A percentile compares a stretch with the other conserved stretches of the same genome.
phyloP scores from a whole-genome alignment of 108 stramenopile species.

The Fistulifera solaris region DNA sequence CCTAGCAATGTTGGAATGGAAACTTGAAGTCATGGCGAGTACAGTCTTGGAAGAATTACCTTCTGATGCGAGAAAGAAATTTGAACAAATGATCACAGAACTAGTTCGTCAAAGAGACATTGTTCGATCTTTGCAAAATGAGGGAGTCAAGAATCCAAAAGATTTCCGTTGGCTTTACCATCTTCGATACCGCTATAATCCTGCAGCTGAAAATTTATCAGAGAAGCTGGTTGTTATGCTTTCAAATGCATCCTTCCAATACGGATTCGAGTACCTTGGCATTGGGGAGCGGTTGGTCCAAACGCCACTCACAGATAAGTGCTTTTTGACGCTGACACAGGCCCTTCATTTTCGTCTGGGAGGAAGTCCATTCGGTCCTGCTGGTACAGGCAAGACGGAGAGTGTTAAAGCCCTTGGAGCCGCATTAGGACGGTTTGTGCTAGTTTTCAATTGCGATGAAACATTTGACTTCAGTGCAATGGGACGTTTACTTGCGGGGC shows the following conservation, averaged over 20 bases:
- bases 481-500: slow-evolving; percentile 95
- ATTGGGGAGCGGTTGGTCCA: slow-evolving; percentile 97
- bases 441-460: slow-evolving; percentile 98
- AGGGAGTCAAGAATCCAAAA: slow-evolving; percentile 44
- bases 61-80: slow-evolving; percentile 86
- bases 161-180: slow-evolving; percentile 93
- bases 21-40: slow-evolving; percentile 87
- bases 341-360: slow-evolving; percentile 96
- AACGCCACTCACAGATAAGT: slow-evolving; percentile 96
- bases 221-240: slow-evolving; percentile 79
- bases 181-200: slow-evolving; percentile 83
- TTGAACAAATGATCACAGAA: slow-evolving; percentile 97
- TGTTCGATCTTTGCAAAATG: slow-evolving; percentile 71
- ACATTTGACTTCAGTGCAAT: slow-evolving; percentile 96
- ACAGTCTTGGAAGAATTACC: slow-evolving; percentile 83
- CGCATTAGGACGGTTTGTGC: slow-evolving; percentile 91
- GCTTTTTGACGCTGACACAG: slow-evolving; percentile 95
- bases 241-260: slow-evolving; percentile 91
- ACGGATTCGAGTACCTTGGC: slow-evolving; percentile 98
- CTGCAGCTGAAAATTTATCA: slow-evolving; percentile 50
- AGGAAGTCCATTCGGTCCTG: slow-evolving; percentile 97
- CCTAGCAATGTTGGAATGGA: slow-evolving; percentile 43
- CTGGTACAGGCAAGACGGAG: slow-evolving; percentile 95
- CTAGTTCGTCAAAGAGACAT: slow-evolving; percentile 96
- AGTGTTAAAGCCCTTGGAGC: slow-evolving; percentile 95